Evolutionary conservation across 2,329 filamentous ascomycete genomes (phyloP).

Genomic region (Colletotrichum gigasporum): DNA sequence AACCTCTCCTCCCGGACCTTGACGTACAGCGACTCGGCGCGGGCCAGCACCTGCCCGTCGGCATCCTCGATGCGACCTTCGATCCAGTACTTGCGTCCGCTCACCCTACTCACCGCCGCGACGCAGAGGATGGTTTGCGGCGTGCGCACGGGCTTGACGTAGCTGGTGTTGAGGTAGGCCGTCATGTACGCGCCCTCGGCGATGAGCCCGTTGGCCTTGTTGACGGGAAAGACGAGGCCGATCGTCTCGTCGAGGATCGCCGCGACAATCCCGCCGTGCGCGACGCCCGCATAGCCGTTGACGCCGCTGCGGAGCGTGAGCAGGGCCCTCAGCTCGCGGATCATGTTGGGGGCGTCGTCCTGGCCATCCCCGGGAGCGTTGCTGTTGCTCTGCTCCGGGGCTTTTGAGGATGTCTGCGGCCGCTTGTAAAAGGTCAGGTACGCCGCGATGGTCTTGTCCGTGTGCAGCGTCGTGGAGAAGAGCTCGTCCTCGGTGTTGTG

Average conservation of each 20-base stretch:
- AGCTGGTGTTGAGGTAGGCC: constrained; percentile 45
- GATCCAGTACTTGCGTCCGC: constrained; percentile 46
- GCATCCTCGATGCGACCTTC: constrained; percentile 43
- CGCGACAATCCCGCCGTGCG: constrained; percentile 49
- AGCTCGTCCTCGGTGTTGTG: constrained; percentile 41
- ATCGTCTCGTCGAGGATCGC: constrained; percentile 49
- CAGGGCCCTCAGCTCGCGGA: constrained; percentile 42
- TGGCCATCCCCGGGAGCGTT: too few species aligned
- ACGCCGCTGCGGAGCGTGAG: constrained; percentile 45
- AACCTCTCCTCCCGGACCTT: constrained; percentile 26
- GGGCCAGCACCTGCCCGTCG: constrained; percentile 41
- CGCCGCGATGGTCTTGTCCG: constrained; percentile 40
- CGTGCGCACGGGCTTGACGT: constrained; percentile 42
- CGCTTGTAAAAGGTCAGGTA: constrained; percentile 46
- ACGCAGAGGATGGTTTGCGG: constrained; percentile 43
- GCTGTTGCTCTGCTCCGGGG: neutral
- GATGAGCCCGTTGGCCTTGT: constrained; percentile 40
- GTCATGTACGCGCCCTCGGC: constrained; percentile 44
- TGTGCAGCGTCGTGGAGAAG: constrained; percentile 43
- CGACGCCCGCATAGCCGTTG: constrained; percentile 42
- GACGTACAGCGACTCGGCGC: constrained; percentile 33
- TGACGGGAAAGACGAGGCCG: constrained; percentile 47
- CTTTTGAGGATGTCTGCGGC: neutral
- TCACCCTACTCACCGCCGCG: constrained; percentile 42
- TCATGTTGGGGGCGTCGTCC: constrained; percentile 36